phyloP scores from a whole-genome alignment of 306 rosid genomes.

The Inga oerstediana region DNA sequence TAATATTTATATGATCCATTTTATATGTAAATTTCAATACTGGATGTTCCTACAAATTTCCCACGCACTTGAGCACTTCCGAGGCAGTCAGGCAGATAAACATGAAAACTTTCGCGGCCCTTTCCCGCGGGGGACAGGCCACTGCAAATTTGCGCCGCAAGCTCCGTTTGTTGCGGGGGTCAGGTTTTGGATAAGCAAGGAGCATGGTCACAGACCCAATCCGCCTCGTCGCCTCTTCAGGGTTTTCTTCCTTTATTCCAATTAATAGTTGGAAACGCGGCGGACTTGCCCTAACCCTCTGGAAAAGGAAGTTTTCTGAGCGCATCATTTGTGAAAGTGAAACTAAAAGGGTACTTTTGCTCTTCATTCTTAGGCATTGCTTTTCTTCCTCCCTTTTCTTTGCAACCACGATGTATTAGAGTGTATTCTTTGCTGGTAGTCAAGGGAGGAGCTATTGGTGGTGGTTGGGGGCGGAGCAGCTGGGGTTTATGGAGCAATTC shows the following conservation, averaged over 20 bases:
- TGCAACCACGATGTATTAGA: not conserved
- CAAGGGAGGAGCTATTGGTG: conserved; percentile 64
- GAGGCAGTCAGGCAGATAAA: not conserved
- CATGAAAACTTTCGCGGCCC: not conserved
- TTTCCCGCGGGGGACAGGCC: not conserved
- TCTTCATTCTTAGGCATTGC: not conserved
- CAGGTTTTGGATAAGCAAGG: conserved; percentile 28
- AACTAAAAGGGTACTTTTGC: conserved; percentile 44
- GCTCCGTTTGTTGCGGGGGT: not conserved
- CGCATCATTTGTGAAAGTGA: conserved; percentile 33
- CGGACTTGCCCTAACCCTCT: conserved; percentile 22
- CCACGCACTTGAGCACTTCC: not conserved
- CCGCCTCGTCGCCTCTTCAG: conserved; percentile 34
- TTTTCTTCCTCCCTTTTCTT: not conserved
- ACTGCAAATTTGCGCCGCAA: not conserved
- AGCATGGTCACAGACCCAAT: not conserved
- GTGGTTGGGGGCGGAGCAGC: conserved; percentile 98
- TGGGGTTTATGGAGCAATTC: conserved; percentile 90
- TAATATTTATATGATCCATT: too few relatives aligned
- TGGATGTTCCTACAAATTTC: not conserved
- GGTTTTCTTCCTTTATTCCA: conserved; percentile 34
- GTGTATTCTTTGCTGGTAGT: conserved; percentile 38
- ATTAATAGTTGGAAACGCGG: not conserved
- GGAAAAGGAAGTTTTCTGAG: conserved; percentile 32
- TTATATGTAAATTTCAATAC: too few relatives aligned